Evolutionary conservation across 306 rosid genomes (phyloP).

Genomic region (Gastrolobium villosum): DNA sequence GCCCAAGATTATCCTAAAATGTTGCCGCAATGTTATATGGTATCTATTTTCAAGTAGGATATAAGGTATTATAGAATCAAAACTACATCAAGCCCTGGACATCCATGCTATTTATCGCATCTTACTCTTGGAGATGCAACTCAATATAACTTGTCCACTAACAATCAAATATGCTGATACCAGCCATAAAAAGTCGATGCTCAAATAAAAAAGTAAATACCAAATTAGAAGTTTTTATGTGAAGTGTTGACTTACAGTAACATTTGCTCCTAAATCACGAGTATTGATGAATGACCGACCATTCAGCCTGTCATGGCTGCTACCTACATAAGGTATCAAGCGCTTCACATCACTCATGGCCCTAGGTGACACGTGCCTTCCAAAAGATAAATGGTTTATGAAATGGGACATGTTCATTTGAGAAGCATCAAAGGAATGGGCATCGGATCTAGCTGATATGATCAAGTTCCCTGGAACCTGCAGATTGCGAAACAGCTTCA

Average conservation of each 20-base stretch:
- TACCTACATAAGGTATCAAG: constrained; percentile 83
- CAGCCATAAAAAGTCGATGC: constrained; percentile 33
- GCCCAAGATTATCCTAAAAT: not conserved
- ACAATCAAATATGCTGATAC: constrained; percentile 21
- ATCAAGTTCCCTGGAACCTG: constrained; percentile 97
- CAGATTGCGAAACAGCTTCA: constrained; percentile 40
- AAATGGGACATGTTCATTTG: constrained; percentile 98
- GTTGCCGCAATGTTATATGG: constrained; percentile 9
- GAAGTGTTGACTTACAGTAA: constrained; percentile 79
- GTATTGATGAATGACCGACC: constrained; percentile 86
- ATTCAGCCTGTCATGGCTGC: constrained; percentile 89
- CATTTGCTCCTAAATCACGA: constrained; percentile 78
- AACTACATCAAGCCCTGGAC: not conserved
- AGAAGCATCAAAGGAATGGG: constrained; percentile 92
- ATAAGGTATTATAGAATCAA: constrained; percentile 8
- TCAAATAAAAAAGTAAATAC: constrained; percentile 32
- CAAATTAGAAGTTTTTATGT: constrained; percentile 3
- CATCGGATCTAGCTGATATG: constrained; percentile 84
- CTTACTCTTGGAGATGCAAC: constrained; percentile 33
- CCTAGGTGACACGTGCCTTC: constrained; percentile 74
- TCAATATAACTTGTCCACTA: constrained; percentile 18
- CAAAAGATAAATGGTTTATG: constrained; percentile 87
- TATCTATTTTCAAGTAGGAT: not conserved
- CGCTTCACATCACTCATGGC: constrained; percentile 81
- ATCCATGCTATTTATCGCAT: constrained; percentile 23